Conservation (phyloP, 352 stramenopile genomes). For the Aphanomyces astaci region DNA sequence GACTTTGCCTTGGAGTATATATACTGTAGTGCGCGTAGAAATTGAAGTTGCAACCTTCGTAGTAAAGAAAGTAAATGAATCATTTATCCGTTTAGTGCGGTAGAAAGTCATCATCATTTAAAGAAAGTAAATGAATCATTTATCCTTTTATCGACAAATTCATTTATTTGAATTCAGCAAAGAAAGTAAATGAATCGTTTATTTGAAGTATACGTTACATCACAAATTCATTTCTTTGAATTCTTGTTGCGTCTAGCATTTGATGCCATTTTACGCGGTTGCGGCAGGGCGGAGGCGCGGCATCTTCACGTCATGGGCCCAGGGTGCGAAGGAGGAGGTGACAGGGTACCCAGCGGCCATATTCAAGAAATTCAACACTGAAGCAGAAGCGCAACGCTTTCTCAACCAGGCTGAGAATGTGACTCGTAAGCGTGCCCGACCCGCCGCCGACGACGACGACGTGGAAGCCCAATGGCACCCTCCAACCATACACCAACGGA, state of each 20-base stretch:
- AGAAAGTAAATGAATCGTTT: too few species aligned
- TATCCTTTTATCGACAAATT: too few species aligned
- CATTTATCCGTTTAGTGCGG: too few species aligned
- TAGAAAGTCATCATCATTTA: too few species aligned
- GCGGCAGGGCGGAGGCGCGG: constrained; percentile 41
- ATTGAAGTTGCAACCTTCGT: too few species aligned
- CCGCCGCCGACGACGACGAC: background rate
- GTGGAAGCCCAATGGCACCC: too few species aligned
- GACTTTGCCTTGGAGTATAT: too few species aligned
- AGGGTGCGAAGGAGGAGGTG: constrained; percentile 38
- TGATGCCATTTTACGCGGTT: constrained; percentile 43
- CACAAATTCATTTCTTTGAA: background rate
- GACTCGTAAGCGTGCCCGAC: background rate
- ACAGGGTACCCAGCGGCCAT: constrained; percentile 41
- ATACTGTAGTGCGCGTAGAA: too few species aligned
- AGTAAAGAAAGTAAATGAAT: too few species aligned
- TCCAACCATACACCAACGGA: background rate
- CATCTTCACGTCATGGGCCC: constrained; percentile 48
- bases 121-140: too few species aligned
- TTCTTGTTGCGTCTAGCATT: background rate
- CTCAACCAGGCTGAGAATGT: constrained; percentile 21
- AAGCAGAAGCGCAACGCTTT: constrained; percentile 43
- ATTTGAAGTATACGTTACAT: background rate
- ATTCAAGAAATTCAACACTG: constrained; percentile 62
- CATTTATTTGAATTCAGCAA: too few species aligned